Base-by-base conservation (phyloP, 2,329 filamentous ascomycete species). In the Nemania diffusa region DNA sequence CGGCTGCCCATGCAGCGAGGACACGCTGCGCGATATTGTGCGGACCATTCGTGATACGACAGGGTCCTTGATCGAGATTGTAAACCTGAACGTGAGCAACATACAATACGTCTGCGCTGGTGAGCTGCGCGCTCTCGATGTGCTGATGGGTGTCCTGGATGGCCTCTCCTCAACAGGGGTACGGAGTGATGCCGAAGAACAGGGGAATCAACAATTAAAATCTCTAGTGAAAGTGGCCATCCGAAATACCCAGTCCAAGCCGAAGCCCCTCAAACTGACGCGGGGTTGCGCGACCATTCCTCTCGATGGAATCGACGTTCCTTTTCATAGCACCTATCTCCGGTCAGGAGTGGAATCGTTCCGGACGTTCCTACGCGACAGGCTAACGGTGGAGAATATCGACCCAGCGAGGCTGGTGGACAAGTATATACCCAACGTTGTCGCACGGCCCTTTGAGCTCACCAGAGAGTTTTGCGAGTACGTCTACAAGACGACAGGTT, bases 381-480 rank as follows among this genome's bases (percentile, higher is more conserved):
- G 98, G 88, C 98, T 99, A 84, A 93, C 97, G 87, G 97, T 97
- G 89, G 97, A 94, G 20, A 96, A 92, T 62, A 97, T 99, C 80
- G 95, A 98, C 80, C 96, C 96, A 2, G 91, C 92, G 79, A 98
- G 98, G 87, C 84, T 99, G 78, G 88, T 98, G 72, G 96, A 95
- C 76, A 98, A 98, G 83, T 99, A 98, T 84, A 98, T 99, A 72
- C 96, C 96, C 74, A 99, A 99, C 82, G 96, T 99, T 73, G 98
- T 96, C 62, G 96, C 96, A 64, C 90, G 90, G 82, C 96, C 96
- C 13, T 99, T 99, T 79, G 48, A 52, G 48, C 48, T 52, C 22
- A 97, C 93, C 64, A 97, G 94, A 87, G 95, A 98, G 84, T 99
- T 98, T 84, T 98, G 98, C 82, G 94, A 98, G 87, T 96, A 98